These are phyloP conservation scores for Silybum marianum DNA, from an alignment of 129 eudicot genomes.

Conservation along the genomic window DNA sequence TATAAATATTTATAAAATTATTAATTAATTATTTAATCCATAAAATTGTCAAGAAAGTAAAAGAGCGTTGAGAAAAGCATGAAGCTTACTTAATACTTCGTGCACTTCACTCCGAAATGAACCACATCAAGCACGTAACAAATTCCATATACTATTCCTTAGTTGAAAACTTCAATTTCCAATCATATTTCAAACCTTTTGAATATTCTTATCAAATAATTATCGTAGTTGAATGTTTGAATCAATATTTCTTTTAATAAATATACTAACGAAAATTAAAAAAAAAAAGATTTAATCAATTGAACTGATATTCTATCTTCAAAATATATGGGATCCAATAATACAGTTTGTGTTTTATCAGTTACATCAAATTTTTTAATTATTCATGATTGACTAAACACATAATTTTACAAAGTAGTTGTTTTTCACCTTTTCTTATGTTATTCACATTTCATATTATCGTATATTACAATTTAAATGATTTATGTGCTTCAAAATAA, in stretches of 20 bases:
- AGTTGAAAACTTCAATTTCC: not conserved
- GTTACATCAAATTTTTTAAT: too few relatives aligned
- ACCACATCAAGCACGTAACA: not conserved
- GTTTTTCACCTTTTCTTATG: too few relatives aligned
- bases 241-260: not conserved
- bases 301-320: too few relatives aligned
- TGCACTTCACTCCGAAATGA: not conserved
- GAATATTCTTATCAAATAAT: not conserved
- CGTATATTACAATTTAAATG: too few relatives aligned
- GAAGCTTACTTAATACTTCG: not conserved
- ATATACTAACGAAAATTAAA: not conserved
- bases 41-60: not conserved
- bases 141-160: not conserved
- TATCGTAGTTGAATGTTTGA: not conserved
- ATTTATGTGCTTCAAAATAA: too few relatives aligned
- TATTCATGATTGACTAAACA: not conserved
- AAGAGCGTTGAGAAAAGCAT: not conserved
- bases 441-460: too few relatives aligned
- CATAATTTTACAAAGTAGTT: too few relatives aligned
- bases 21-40: too few relatives aligned
- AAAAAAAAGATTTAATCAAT: too few relatives aligned
- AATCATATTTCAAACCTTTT: not conserved
- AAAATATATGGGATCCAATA: too few relatives aligned
- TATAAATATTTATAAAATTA: too few relatives aligned
- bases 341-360: too few relatives aligned